These are phyloP conservation scores for Kwoniella botswanensis DNA, from an alignment of 768 basidiomycete genomes.

Conservation along the genomic window DNA sequence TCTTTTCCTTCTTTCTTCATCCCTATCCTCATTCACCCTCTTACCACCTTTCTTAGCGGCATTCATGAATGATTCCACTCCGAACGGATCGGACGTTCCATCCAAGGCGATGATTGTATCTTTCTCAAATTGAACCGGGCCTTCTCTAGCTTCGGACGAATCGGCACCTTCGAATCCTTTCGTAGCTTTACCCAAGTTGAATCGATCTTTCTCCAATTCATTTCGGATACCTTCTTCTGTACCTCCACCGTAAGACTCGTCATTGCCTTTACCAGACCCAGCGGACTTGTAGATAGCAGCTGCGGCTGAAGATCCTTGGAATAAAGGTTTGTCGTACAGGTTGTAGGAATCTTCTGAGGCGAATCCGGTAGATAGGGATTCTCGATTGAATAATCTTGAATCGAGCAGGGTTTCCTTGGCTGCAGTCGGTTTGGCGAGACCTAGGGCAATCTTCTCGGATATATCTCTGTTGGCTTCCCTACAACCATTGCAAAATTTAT, in stretches of 20 bases:
- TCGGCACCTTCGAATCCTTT: constrained; percentile 86
- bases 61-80: constrained; percentile 94
- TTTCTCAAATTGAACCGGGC: constrained; percentile 98
- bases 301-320: constrained; percentile 93
- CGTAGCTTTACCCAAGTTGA: constrained; percentile 81
- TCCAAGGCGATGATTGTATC: constrained; percentile 65
- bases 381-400: constrained; percentile 96
- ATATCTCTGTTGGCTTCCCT: constrained; percentile 96
- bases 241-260: constrained; percentile 90
- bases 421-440: constrained; percentile 92
- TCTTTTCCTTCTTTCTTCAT: constrained; percentile 20
- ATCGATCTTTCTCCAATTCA: constrained; percentile 91
- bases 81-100: constrained; percentile 81
- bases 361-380: constrained; percentile 78
- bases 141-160: constrained; percentile 82
- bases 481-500: background rate
- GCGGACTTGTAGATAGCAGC: constrained; percentile 99
- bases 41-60: constrained; percentile 96
- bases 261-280: constrained; percentile 75
- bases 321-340: constrained; percentile 90
- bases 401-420: constrained; percentile 98
- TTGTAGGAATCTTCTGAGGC: constrained; percentile 93
- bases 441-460: constrained; percentile 97
- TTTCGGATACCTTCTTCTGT: constrained; percentile 93
- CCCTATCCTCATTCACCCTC: constrained; percentile 58